These are phyloP conservation scores for Pleurotus giganteus DNA, from an alignment of 768 basidiomycete genomes.

Conservation along the genomic window DNA sequence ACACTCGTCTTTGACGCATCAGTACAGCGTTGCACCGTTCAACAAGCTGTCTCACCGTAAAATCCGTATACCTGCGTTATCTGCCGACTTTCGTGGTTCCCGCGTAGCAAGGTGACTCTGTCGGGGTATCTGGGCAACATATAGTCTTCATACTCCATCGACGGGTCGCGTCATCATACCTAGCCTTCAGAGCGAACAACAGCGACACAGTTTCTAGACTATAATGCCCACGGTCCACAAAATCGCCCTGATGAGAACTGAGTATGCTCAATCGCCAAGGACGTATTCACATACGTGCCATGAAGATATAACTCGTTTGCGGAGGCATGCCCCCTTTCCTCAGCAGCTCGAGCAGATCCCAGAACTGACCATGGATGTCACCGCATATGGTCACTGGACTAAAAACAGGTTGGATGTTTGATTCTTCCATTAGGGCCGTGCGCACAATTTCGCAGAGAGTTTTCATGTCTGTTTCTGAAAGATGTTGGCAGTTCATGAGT, in stretches of 20 bases:
- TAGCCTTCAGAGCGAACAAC: slow-evolving; percentile 84
- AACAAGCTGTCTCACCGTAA: slow-evolving; percentile 63
- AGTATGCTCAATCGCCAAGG: slow-evolving; percentile 19
- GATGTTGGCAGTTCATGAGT: slow-evolving; percentile 81
- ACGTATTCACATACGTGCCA: slow-evolving; percentile 67
- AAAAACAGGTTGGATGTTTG: slow-evolving; percentile 95
- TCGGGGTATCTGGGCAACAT: slow-evolving; percentile 74
- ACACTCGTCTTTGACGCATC: slow-evolving; percentile 71
- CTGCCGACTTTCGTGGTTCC: slow-evolving; percentile 96
- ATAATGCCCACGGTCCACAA: slow-evolving; percentile 96
- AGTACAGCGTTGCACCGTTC: not conserved
- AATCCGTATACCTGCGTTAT: slow-evolving; percentile 99
- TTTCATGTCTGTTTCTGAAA: slow-evolving; percentile 92
- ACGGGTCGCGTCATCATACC: slow-evolving; percentile 40
- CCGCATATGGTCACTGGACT: slow-evolving; percentile 94
- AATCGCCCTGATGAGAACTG: slow-evolving; percentile 72
- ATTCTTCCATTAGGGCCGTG: slow-evolving; percentile 90
- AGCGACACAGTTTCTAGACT: slow-evolving; percentile 93
- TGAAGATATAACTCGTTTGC: slow-evolving; percentile 92
- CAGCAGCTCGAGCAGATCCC: slow-evolving; percentile 91
- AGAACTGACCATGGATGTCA: slow-evolving; percentile 98
- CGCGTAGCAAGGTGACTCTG: slow-evolving; percentile 85
- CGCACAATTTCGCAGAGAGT: slow-evolving; percentile 88
- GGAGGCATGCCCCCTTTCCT: slow-evolving; percentile 84
- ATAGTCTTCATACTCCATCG: slow-evolving; percentile 5